Evolutionary conservation across 768 basidiomycete genomes (phyloP).

Genomic region (Lactarius sanguifluus): DNA sequence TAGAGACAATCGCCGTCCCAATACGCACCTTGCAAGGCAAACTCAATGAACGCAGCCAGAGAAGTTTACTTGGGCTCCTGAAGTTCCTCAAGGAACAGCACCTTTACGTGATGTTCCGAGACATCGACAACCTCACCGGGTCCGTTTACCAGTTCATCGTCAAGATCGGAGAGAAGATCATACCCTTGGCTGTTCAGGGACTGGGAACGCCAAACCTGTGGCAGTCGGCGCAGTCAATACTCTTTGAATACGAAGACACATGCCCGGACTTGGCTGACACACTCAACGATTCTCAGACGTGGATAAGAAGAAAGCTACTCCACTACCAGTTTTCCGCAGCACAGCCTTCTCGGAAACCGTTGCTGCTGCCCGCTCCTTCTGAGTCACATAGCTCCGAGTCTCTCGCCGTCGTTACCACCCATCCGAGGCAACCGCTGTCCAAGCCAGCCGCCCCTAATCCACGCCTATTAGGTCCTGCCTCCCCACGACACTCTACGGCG

Average conservation of each 20-base stretch:
- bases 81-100: slow-evolving; percentile 1
- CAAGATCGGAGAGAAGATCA: slow-evolving; percentile 2
- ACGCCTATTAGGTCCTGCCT: not conserved
- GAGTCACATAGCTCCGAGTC: not conserved
- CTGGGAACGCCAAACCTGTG: slow-evolving; percentile 1
- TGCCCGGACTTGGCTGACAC: slow-evolving; percentile 1
- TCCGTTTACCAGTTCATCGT: not conserved
- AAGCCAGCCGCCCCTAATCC: not conserved
- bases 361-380: not conserved
- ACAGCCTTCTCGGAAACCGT: not conserved
- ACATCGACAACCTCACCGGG: slow-evolving; percentile 1
- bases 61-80: slow-evolving; percentile 2
- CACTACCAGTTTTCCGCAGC: not conserved
- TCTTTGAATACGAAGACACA: slow-evolving; percentile 1
- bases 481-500: not conserved
- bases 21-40: slow-evolving; percentile 1
- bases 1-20: not conserved
- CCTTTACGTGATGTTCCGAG: not conserved
- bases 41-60: slow-evolving; percentile 1
- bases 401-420: not conserved
- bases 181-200: not conserved
- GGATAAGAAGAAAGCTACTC: not conserved
- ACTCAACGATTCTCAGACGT: not conserved
- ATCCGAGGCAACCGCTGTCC: not conserved
- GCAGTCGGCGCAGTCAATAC: slow-evolving; percentile 3